Conservation (phyloP, 2,329 filamentous ascomycete genomes). For the Chrysoporthe austroafricana region DNA sequence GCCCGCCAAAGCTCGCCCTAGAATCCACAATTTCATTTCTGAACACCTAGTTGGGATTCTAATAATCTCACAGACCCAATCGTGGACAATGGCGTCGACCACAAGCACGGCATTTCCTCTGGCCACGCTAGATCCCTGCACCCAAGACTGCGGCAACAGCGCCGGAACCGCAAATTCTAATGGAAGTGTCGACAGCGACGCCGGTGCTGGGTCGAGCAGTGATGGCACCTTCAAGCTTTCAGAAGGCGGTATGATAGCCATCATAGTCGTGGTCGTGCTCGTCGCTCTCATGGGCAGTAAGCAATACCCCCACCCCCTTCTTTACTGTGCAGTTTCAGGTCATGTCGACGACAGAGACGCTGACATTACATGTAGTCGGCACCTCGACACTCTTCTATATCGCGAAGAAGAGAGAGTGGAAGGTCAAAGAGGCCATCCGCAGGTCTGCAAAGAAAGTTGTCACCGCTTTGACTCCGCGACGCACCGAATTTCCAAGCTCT, state of each 20-base stretch:
- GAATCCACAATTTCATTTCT: neutral
- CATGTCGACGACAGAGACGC: neutral
- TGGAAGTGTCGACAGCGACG: conserved; percentile 52
- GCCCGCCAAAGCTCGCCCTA: neutral
- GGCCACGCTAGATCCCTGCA: conserved; percentile 45
- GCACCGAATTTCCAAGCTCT: conserved; percentile 63
- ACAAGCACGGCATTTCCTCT: conserved; percentile 46
- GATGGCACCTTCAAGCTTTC: conserved; percentile 66
- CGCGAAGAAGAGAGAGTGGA: conserved; percentile 86
- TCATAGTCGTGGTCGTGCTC: conserved; percentile 71
- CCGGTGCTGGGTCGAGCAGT: conserved; percentile 64
- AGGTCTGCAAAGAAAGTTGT: conserved; percentile 68
- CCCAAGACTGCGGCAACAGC: conserved; percentile 41
- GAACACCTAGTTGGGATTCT: neutral
- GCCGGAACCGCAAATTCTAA: conserved; percentile 33
- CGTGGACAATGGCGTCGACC: conserved; percentile 44
- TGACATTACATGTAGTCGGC: conserved; percentile 51
- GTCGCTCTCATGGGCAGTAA: conserved; percentile 72
- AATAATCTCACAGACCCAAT: neutral
- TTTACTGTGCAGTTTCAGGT: neutral
- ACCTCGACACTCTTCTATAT: conserved; percentile 74
- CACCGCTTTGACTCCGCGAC: conserved; percentile 64
- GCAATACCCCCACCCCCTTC: conserved; percentile 34
- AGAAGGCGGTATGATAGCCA: conserved; percentile 71
- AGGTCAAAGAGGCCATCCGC: conserved; percentile 71